phyloP scores from a whole-genome alignment of 192 early-diverging fungal genomes.

The Coemansia sp. region DNA sequence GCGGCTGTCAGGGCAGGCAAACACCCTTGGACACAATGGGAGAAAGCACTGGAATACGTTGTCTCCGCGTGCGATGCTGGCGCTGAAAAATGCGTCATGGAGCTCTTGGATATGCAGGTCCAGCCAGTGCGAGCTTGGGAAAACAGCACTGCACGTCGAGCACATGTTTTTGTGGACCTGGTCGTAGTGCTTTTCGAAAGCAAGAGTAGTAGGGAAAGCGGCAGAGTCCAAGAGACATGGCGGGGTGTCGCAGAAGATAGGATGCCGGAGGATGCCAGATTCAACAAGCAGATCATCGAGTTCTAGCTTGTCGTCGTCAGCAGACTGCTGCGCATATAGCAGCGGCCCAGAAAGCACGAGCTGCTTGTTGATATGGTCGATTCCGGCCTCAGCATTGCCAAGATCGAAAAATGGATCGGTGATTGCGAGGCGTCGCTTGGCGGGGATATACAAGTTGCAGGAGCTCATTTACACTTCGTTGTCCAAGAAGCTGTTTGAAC shows the following conservation, averaged over 20 bases:
- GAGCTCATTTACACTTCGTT: background rate
- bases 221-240: conserved; percentile 34
- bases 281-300: background rate
- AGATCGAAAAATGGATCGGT: conserved; percentile 41
- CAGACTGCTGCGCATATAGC: background rate
- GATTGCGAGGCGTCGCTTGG: conserved; percentile 39
- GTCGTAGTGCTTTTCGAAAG: conserved; percentile 49
- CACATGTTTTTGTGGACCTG: conserved; percentile 41
- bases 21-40: conserved; percentile 18
- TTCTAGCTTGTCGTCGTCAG: background rate
- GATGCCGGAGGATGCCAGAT: conserved; percentile 5
- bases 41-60: conserved; percentile 35
- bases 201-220: conserved; percentile 17
- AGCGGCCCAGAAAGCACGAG: conserved; percentile 4
- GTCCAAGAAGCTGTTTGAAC: background rate
- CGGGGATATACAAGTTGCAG: conserved; percentile 30
- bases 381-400: conserved; percentile 37
- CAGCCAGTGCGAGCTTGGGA: conserved; percentile 52
- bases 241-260: conserved; percentile 38
- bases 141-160: conserved; percentile 22
- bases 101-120: conserved; percentile 48
- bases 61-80: conserved; percentile 27
- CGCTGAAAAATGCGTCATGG: conserved; percentile 46
- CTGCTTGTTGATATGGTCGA: conserved; percentile 19
- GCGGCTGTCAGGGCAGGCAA: conserved; percentile 26